A percentile compares a stretch with the other conserved stretches of the same genome.
Evolutionary conservation across 2,329 filamentous ascomycete genomes (phyloP).

Genomic region (Aspergillus bombycis): DNA sequence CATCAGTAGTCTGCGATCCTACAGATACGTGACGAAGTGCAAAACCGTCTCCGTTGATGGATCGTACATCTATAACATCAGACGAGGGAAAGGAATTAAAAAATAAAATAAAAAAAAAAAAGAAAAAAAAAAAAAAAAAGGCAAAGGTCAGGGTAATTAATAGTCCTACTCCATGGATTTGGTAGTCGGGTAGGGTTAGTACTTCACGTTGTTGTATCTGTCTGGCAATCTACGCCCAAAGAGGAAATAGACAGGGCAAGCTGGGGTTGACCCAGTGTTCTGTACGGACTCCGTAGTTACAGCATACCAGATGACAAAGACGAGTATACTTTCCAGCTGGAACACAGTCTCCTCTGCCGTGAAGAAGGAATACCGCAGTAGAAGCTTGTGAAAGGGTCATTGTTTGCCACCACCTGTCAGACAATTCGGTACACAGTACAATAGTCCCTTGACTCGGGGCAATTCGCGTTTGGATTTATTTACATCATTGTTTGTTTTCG

Average conservation of each 20-base stretch:
- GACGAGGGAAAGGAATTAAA: not conserved
- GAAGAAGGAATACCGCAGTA: not conserved
- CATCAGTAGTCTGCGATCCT: not conserved
- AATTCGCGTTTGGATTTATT: not conserved
- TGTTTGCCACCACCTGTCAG: not conserved
- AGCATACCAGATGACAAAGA: not conserved
- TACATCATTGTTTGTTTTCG: not conserved
- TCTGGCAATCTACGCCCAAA: not conserved
- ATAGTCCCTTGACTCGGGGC: not conserved
- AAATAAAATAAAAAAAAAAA: not conserved
- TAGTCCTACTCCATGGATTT: not conserved
- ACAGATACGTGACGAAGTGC: not conserved
- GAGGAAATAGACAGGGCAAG: not conserved
- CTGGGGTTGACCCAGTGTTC: not conserved
- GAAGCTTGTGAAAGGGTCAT: not conserved
- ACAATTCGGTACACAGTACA: not conserved
- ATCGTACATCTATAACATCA: not conserved
- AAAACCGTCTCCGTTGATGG: not conserved
- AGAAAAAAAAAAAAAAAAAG: not conserved
- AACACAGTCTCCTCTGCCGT: too few species aligned
- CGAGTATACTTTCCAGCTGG: not conserved
- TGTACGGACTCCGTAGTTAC: not conserved
- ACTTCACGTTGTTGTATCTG: too few species aligned
- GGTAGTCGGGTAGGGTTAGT: not conserved
- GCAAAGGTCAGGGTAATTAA: not conserved